A percentile compares a stretch with the other conserved stretches of the same genome.
Evolutionary conservation across 441 rosid genomes (phyloP).

Genomic region (Isatis lusitanica): DNA sequence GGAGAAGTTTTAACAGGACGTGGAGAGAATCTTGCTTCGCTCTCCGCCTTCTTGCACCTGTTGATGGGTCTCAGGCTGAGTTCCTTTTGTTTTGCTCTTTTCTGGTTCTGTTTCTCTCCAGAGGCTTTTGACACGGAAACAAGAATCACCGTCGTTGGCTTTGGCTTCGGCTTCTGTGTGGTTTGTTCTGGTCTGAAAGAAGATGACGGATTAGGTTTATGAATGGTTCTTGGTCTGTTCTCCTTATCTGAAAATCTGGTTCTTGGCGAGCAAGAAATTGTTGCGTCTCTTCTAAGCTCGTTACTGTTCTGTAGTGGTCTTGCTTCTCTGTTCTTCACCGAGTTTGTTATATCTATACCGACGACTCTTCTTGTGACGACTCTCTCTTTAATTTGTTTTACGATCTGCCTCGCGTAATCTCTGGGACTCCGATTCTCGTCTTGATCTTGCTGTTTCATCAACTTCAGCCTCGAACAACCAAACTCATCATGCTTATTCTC

Average conservation of each 20-base stretch:
- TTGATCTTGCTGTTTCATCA: slow-evolving; percentile 37
- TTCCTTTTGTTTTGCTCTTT: slow-evolving; percentile 25
- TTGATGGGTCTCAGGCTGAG: slow-evolving; percentile 32
- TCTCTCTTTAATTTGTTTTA: slow-evolving; percentile 69
- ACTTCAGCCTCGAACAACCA: slow-evolving; percentile 42
- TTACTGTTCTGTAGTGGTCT: slow-evolving; percentile 25
- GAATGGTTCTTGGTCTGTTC: slow-evolving; percentile 28
- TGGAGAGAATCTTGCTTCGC: slow-evolving; percentile 38
- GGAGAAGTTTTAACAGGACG: slow-evolving; percentile 43
- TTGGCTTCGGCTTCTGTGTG: slow-evolving; percentile 24
- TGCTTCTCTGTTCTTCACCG: slow-evolving; percentile 46
- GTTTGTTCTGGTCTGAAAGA: slow-evolving; percentile 26
- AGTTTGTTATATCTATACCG: slow-evolving; percentile 77
- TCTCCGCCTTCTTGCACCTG: slow-evolving; percentile 41
- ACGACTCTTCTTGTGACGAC: slow-evolving; percentile 54
- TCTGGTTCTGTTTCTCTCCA: slow-evolving; percentile 32
- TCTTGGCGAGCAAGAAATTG: slow-evolving; percentile 55
- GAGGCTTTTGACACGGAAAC: slow-evolving; percentile 14
- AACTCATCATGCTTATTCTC: slow-evolving; percentile 45
- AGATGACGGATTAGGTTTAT: not conserved
- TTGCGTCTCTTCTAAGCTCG: slow-evolving; percentile 45
- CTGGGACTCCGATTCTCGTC: slow-evolving; percentile 61
- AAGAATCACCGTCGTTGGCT: slow-evolving; percentile 8
- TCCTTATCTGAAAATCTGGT: slow-evolving; percentile 50
- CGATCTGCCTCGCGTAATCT: slow-evolving; percentile 60